Evolutionary conservation across 345 rosid species (phyloP).

Genomic region (Limnanthes douglasii): DNA sequence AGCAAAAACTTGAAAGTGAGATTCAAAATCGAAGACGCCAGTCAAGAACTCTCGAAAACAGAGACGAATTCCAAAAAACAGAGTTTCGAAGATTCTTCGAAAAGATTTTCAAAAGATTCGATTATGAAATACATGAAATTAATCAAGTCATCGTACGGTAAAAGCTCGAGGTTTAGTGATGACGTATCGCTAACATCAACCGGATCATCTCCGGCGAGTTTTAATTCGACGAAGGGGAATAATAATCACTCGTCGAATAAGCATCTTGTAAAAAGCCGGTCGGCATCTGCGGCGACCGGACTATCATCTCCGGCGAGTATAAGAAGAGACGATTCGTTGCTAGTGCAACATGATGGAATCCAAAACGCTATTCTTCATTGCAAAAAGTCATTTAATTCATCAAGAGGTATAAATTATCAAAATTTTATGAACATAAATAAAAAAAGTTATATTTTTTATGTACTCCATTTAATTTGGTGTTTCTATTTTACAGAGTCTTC

Average conservation of each 20-base stretch:
- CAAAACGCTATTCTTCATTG: constrained; percentile 93
- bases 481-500: constrained; percentile 19
- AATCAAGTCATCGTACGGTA: constrained; percentile 56
- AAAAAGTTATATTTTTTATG: not conserved
- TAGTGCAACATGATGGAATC: constrained; percentile 83
- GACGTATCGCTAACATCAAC: constrained; percentile 11
- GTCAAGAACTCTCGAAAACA: constrained; percentile 11
- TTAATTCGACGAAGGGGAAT: constrained; percentile 31
- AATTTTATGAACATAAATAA: no score
- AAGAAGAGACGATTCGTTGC: constrained; percentile 73
- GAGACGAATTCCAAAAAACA: constrained; percentile 9
- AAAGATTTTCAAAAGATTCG: constrained; percentile 33
- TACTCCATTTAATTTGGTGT: not conserved
- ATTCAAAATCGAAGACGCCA: constrained; percentile 25
- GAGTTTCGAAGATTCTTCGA: constrained; percentile 11
- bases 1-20: constrained; percentile 22
- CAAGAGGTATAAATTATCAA: constrained; percentile 29
- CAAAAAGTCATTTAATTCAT: constrained; percentile 68
- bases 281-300: constrained; percentile 35
- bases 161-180: constrained; percentile 26
- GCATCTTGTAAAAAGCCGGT: constrained; percentile 64
- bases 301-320: constrained; percentile 36
- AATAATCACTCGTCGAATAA: constrained; percentile 31
- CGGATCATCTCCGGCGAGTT: constrained; percentile 24
- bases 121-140: constrained; percentile 42